Conservation (phyloP, 768 basidiomycete species). For the Clitopilus passeckerianus region DNA sequence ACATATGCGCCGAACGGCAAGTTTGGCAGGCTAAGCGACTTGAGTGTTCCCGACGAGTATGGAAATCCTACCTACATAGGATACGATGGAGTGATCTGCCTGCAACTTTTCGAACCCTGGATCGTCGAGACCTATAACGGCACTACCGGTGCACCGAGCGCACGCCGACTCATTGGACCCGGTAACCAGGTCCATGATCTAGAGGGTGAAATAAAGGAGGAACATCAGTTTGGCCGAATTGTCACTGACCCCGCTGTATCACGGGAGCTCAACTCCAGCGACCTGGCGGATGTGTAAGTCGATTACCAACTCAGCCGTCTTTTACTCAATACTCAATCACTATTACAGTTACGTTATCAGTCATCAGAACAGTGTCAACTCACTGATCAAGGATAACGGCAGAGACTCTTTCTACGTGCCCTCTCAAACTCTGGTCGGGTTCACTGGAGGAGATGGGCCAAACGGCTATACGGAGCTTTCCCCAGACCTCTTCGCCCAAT, state of each 20-base stretch:
- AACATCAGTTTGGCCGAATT: slow-evolving; percentile 15
- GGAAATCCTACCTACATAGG: slow-evolving; percentile 29
- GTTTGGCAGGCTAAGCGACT: slow-evolving; percentile 17
- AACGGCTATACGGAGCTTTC: slow-evolving; percentile 33
- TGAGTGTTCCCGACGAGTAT: slow-evolving; percentile 13
- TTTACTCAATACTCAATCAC: background rate
- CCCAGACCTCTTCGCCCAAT: slow-evolving; percentile 21
- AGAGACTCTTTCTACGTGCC: slow-evolving; percentile 33
- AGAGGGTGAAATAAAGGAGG: slow-evolving; percentile 2
- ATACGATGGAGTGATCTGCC: slow-evolving; percentile 32
- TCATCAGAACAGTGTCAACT: slow-evolving; percentile 33
- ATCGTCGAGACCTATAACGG: slow-evolving; percentile 31
- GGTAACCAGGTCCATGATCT: slow-evolving; percentile 19
- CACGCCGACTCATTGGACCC: slow-evolving; percentile 25
- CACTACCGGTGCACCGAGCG: slow-evolving; percentile 23
- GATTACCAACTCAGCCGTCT: background rate
- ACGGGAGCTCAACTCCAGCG: slow-evolving; percentile 22
- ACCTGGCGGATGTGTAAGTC: slow-evolving; percentile 18
- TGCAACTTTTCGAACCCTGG: slow-evolving; percentile 37
- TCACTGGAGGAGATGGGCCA: slow-evolving; percentile 29
- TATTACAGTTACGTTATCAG: slow-evolving; percentile 20
- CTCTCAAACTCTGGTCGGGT: slow-evolving; percentile 33
- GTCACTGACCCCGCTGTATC: slow-evolving; percentile 14
- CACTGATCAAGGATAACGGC: slow-evolving; percentile 34
- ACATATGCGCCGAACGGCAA: slow-evolving; percentile 24